Evolutionary conservation across 2,329 filamentous ascomycete species (phyloP), one percentile per base, ranked within the genome.

Genomic region (Penicillium oxalicum): DNA sequence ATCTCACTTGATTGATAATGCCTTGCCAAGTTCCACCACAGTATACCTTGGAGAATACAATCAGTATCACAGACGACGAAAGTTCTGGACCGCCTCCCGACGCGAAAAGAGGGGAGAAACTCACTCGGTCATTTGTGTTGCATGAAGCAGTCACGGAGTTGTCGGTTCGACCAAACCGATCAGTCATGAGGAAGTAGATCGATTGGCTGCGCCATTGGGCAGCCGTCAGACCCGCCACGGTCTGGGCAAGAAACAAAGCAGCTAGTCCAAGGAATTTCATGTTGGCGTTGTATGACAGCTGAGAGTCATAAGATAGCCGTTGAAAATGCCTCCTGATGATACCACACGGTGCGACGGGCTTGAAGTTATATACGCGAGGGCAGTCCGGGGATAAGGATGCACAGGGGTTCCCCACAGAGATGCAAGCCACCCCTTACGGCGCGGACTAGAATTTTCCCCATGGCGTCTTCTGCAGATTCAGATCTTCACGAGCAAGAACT

Each of bases 11-110:
- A 24, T 68, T 69, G 48, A 71, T 69, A 7, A 76, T 67, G 27
- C 73, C 72, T 48, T 69, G 66, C 67, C 72, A 75, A n/a, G 71
- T 73, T 26, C 73, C 73, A 33, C 74, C 74, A 48, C 74, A 77
- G 54, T 59, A 59, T 11, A 50, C 40, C 57, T 58, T 37, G 73
- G 12, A 71, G 4, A 37, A 27, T 9, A 12, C n/a, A 12, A 28
- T 8, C 13, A 24, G 3, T 9, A 18, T 4, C n/a, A 41, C 12
- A 24, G 5, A 11, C 13, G 25, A 37, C 18, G 2, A 18, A 18
- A 18, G 18, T 18, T 18, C 2, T 18, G 18, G 2, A 18, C 18
- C 18, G 2, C 18, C 18, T 2, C 18, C 18, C 18, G 18, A 18
- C 18, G 18, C 18, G 18, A 18, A 18, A 18, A 18, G 2, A 2